Base-by-base conservation (phyloP, 768 basidiomycete genomes). In the Leccinum arenicola region DNA sequence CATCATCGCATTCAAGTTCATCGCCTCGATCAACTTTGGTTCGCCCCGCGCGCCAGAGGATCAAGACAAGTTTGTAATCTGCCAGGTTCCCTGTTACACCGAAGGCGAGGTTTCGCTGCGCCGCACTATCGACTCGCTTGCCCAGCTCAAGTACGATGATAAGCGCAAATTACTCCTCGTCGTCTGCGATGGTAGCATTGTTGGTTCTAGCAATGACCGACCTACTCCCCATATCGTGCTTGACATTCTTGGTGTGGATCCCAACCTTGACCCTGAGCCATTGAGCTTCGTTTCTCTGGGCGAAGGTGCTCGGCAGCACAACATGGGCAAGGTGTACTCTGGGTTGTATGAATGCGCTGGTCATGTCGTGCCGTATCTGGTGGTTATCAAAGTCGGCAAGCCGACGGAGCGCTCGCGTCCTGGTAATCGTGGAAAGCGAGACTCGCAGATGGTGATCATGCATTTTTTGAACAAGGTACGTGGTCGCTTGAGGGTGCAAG, bases 71-170 rank as follows among this genome's bases (percentile, higher is more conserved):
- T 96, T 97, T 65, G 90, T 97, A 62, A 93, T 96, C 66, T 98
- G 95, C 71, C 96, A 98, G 69, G 94, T 98, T 0, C 96, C 96
- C 29, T 98, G 96, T 82, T 98, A 98, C 72, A 98, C 96, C 3
- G 96, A 98, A 80, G 96, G 95, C 63, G 90, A 95, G 62, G 71
- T 78, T 14, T 97, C 93, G 6, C 78, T 98, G 53, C 82, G 90
- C 52, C 80, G 79, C 65, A 97, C 95, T 2, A 96, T 99, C 69
- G 94, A 98, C 71, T 96, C 95, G 5, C 78, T 99, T 58, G 93
- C 96, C 2, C 85, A 90, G 71, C 80, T 96, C 75, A 95, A 93
- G 74, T 99, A 98, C 67, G 96, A 99, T 68, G 96, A 99, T 78
- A 99, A 98, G 76, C 90, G 96, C 40, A 98, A 98, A 75, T 79